Percentiles rank a stretch among this genome's conserved stretches.
phyloP scores from a whole-genome alignment of 1,139 yeast genomes.

The Saccharomyces hybrid region DNA sequence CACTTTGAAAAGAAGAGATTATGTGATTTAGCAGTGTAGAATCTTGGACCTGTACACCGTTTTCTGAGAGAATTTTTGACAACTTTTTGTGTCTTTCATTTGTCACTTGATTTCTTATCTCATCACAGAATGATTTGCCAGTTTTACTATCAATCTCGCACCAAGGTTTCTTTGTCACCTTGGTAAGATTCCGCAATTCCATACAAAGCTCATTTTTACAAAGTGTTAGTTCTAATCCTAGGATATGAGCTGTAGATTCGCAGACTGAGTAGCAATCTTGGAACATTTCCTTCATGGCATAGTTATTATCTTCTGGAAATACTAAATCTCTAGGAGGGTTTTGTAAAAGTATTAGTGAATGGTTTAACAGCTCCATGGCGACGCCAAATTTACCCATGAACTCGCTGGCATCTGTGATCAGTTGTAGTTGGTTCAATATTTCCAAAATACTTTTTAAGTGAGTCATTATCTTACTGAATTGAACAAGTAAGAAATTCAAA shows the following conservation, averaged over 20 bases:
- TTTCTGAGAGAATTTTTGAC: constrained; percentile 15
- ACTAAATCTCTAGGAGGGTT: constrained; percentile 28
- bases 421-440: constrained; percentile 17
- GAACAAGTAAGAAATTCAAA: constrained; percentile 18
- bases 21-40: constrained; percentile 23
- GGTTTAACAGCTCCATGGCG: constrained; percentile 16
- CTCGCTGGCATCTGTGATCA: constrained; percentile 12
- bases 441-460: constrained; percentile 15
- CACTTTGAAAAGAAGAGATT: constrained; percentile 20
- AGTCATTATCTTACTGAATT: constrained; percentile 16
- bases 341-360: constrained; percentile 25
- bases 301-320: constrained; percentile 28
- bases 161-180: constrained; percentile 35
- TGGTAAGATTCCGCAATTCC: constrained; percentile 25
- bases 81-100: constrained; percentile 20
- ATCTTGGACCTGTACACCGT: constrained; percentile 27
- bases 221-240: constrained; percentile 25
- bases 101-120: constrained; percentile 22
- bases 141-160: constrained; percentile 24
- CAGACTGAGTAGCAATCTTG: constrained; percentile 14
- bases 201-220: constrained; percentile 26
- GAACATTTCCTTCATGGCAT: constrained; percentile 24
- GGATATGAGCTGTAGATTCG: constrained; percentile 24
- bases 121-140: constrained; percentile 30
- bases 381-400: constrained; percentile 18